Base-by-base conservation (phyloP, 129 eudicot genomes). In the sunflower (Helianthus annuus) region DNA sequence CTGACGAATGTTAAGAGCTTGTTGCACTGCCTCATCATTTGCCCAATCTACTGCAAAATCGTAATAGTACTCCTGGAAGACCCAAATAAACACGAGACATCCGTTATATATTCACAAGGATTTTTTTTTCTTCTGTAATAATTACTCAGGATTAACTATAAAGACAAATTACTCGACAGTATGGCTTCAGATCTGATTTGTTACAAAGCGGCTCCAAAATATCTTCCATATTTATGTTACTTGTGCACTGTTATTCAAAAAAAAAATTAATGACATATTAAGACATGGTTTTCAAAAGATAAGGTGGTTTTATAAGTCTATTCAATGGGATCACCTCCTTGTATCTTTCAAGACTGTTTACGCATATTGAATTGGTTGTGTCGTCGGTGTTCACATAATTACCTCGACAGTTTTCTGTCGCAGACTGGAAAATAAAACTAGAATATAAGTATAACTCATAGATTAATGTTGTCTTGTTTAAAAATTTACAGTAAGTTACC, bases 161-260 rank as follows among this genome's bases (percentile, higher is more conserved):
- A 16, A 52, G 42, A 36, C 24, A 51, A 48, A 27, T 62, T 78
- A 78, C 82, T 44, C 77, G 82, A 19, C 82, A 71, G 34, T 78
- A 64, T 63, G 82, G 77, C 54, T 78, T 71, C 38, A 71, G 14
- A 53, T 78, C 77, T 9, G 82, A 78, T 71, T 54, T 78, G 39
- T 78, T 78, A 71, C 82, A 78, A 53, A 71, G 77, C 2, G 82
- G 76, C 15, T 74, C 83, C 72, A 80, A 74, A 1, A 80, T 80
- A 42, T 80, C 24, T 62, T 74, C 76, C 36, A 70, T 62, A 44
- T 80, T 80, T 45, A 80, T 2, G 2, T 64, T 60, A 52, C 45
- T 54, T 68, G 72, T 80, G 68, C 83, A 80, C 83, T 80, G 72
- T 48, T 49, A 55, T 27, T 42, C 3, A 3, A 40, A 66, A 58